phyloP scores from a whole-genome alignment of 75 land plant species.

The Picea sitchensis region DNA sequence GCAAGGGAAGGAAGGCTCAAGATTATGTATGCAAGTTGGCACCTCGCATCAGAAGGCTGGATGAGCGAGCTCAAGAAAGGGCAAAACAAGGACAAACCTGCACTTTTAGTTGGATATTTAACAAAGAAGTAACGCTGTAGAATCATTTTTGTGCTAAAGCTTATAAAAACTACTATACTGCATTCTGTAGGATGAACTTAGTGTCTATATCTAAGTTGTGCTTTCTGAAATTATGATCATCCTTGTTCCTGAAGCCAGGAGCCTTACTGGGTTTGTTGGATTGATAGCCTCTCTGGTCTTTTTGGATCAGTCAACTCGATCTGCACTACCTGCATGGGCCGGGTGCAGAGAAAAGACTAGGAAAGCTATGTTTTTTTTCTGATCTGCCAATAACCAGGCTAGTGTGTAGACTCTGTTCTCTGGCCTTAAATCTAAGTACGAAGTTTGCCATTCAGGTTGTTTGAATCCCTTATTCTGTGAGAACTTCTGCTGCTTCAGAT shows the following conservation, averaged over 20 bases:
- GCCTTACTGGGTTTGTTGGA: background rate
- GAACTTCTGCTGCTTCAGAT: conserved; percentile 1
- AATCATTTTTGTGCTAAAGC: too few relatives aligned
- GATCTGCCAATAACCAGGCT: too few relatives aligned
- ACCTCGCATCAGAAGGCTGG: conserved; percentile 34
- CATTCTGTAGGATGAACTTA: conserved; percentile 1
- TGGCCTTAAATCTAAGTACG: too few relatives aligned
- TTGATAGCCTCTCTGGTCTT: background rate
- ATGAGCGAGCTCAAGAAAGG: conserved; percentile 34
- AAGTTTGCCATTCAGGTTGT: background rate
- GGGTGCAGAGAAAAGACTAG: background rate
- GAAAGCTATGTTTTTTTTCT: background rate
- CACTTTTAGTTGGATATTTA: conserved; percentile 29
- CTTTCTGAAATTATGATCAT: background rate
- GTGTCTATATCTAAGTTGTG: background rate
- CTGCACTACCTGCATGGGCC: background rate
- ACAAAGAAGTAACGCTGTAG: background rate
- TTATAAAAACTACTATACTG: background rate
- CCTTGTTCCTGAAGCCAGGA: background rate
- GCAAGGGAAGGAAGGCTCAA: conserved; percentile 19
- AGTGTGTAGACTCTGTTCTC: too few relatives aligned
- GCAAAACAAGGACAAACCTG: conserved; percentile 29
- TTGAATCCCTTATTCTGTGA: too few relatives aligned
- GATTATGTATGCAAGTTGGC: conserved; percentile 44
- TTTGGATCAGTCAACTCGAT: background rate